These are phyloP conservation scores for Emergomyces orientalis DNA, from an alignment of 2,329 filamentous ascomycete genomes.

Conservation along the genomic window DNA sequence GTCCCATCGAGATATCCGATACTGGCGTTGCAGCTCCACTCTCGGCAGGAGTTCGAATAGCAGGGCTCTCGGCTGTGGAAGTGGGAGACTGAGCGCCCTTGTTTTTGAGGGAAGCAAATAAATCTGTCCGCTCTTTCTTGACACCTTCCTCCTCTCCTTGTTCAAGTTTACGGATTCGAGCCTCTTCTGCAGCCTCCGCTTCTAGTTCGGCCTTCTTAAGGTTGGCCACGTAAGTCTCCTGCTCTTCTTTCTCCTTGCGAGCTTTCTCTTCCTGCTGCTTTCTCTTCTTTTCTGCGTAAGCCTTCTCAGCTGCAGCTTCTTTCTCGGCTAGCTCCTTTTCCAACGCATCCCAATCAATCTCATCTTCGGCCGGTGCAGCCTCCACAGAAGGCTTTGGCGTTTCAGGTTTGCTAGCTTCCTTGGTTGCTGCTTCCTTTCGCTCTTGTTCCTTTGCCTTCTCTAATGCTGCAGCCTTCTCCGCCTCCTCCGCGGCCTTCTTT, in stretches of 20 bases:
- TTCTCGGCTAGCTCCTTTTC: slow-evolving; percentile 40
- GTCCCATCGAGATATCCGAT: slow-evolving; percentile 38
- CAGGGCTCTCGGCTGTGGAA: slow-evolving; percentile 26
- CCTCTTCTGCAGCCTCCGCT: slow-evolving; percentile 40
- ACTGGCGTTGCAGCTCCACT: slow-evolving; percentile 40
- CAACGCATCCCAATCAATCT: slow-evolving; percentile 40
- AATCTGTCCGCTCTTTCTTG: slow-evolving; percentile 28
- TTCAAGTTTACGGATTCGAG: slow-evolving; percentile 34
- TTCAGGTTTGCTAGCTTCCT: slow-evolving; percentile 33
- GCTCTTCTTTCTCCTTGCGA: slow-evolving; percentile 40
- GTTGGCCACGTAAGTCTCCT: slow-evolving; percentile 36
- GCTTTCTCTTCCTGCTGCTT: slow-evolving; percentile 54
- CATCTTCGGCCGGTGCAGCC: slow-evolving; percentile 28
- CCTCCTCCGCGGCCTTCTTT: slow-evolving; percentile 21
- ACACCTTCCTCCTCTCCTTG: slow-evolving; percentile 27
- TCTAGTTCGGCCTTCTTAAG: slow-evolving; percentile 43
- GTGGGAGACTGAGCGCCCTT: slow-evolving; percentile 26
- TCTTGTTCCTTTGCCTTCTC: slow-evolving; percentile 21
- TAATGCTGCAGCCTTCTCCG: slow-evolving; percentile 16
- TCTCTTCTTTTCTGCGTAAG: slow-evolving; percentile 62
- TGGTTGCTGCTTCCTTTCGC: slow-evolving; percentile 34
- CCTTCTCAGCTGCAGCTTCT: slow-evolving; percentile 38
- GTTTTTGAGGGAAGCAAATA: slow-evolving; percentile 39
- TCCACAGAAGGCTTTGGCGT: slow-evolving; percentile 26
- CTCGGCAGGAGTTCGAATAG: slow-evolving; percentile 30